Evolutionary conservation across 495 filamentous ascomycete genomes (phyloP).

Genomic region (Aspergillus conjunctus): DNA sequence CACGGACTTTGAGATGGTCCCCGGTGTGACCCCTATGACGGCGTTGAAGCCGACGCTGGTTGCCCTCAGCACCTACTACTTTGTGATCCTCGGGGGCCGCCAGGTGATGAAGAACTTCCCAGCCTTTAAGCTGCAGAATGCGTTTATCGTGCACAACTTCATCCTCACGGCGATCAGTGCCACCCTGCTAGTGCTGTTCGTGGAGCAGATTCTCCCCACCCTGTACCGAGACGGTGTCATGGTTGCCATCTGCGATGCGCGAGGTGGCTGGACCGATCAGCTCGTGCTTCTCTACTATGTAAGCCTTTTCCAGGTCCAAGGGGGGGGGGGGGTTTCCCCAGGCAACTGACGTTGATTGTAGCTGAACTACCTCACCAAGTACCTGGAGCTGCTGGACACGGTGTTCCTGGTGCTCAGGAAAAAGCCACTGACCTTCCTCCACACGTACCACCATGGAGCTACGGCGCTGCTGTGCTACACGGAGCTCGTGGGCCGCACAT

Average conservation of each 20-base stretch:
- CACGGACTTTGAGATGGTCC: conserved; percentile 60
- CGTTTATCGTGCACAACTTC: conserved; percentile 74
- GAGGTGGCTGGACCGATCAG: conserved; percentile 66
- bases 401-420: conserved; percentile 73
- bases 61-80: conserved; percentile 64
- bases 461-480: conserved; percentile 73
- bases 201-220: conserved; percentile 66
- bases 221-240: conserved; percentile 61
- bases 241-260: conserved; percentile 62
- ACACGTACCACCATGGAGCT: conserved; percentile 75
- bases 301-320: conserved; percentile 23
- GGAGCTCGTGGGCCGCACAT: conserved; percentile 66
- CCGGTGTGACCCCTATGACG: conserved; percentile 60
- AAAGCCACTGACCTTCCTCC: conserved; percentile 74
- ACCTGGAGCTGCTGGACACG: conserved; percentile 69
- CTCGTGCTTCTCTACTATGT: conserved; percentile 71
- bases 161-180: conserved; percentile 63
- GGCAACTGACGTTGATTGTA: conserved; percentile 32
- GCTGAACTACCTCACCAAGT: conserved; percentile 76
- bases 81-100: conserved; percentile 65
- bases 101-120: conserved; percentile 64
- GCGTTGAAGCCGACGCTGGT: conserved; percentile 57
- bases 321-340: background rate
- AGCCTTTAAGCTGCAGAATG: conserved; percentile 60
- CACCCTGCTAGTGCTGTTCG: conserved; percentile 61